These are phyloP conservation scores for Trametes cubensis DNA, from an alignment of 768 basidiomycete species.

Conservation along the genomic window DNA sequence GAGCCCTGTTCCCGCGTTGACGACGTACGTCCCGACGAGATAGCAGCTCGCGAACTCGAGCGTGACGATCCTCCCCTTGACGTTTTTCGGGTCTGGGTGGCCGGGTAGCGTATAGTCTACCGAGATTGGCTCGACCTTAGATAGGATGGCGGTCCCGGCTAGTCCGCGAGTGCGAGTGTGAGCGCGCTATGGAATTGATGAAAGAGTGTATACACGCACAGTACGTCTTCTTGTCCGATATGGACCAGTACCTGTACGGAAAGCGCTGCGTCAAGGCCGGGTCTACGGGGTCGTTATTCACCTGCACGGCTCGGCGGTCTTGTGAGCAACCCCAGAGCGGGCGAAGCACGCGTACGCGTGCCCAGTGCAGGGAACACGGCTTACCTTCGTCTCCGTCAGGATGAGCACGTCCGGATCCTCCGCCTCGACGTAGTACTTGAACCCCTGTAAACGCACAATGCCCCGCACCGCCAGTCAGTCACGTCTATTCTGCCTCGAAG, in stretches of 20 bases:
- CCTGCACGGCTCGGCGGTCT: slow-evolving; percentile 42
- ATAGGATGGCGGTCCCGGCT: slow-evolving; percentile 85
- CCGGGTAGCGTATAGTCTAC: slow-evolving; percentile 71
- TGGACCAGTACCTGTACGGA: slow-evolving; percentile 77
- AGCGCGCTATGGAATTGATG: not conserved
- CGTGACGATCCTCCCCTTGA: slow-evolving; percentile 80
- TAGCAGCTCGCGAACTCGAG: slow-evolving; percentile 76
- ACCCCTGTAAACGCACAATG: slow-evolving; percentile 52
- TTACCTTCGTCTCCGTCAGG: slow-evolving; percentile 84
- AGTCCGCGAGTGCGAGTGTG: not conserved
- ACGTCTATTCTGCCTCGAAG: not conserved
- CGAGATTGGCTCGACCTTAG: slow-evolving; percentile 71
- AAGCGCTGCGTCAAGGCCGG: slow-evolving; percentile 58
- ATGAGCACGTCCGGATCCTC: slow-evolving; percentile 86
- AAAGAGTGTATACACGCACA: slow-evolving; percentile 44
- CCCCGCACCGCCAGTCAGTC: not conserved
- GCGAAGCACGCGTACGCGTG: not conserved
- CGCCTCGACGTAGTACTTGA: slow-evolving; percentile 79
- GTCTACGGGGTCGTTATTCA: slow-evolving; percentile 70
- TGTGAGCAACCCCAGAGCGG: not conserved
- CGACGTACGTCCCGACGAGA: slow-evolving; percentile 79
- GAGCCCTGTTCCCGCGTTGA: slow-evolving; percentile 76
- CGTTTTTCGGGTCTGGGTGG: slow-evolving; percentile 61
- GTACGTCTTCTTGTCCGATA: slow-evolving; percentile 78
- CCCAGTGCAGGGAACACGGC: slow-evolving; percentile 3